phyloP scores from a whole-genome alignment of 345 rosid species.

The Microthlaspi erraticum region DNA sequence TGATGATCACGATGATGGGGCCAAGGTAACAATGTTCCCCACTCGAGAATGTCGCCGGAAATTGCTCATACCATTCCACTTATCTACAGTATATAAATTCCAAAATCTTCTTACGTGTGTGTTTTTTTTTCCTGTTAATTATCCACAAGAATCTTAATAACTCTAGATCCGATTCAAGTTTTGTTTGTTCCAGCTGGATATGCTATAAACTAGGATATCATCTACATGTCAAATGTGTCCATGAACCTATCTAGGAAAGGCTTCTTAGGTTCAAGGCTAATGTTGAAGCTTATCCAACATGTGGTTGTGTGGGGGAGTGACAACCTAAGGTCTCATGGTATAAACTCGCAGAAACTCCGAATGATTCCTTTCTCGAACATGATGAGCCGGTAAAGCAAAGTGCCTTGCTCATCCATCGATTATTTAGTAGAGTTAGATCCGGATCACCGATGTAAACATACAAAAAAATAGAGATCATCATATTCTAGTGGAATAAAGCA shows the following conservation, averaged over 20 bases:
- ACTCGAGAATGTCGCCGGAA: conserved; percentile 42
- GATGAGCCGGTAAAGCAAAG: background rate
- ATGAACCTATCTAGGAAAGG: no score
- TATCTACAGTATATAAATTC: background rate
- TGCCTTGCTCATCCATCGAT: background rate
- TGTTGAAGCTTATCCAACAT: no score
- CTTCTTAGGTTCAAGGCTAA: no score
- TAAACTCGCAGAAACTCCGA: background rate
- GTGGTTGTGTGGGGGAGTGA: background rate
- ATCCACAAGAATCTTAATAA: background rate
- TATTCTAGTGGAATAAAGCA: background rate
- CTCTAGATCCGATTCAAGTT: no score
- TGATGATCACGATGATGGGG: conserved; percentile 36
- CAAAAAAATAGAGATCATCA: background rate
- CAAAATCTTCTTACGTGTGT: background rate
- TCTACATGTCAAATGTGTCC: no score
- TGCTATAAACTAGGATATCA: background rate
- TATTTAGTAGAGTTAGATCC: background rate
- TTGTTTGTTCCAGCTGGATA: background rate
- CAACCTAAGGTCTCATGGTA: background rate
- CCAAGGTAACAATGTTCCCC: conserved; percentile 34
- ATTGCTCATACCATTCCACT: conserved; percentile 30
- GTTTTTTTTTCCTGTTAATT: background rate
- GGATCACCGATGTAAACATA: background rate
- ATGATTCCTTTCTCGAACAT: background rate